These are phyloP conservation scores for Fusarium subglutinans DNA, from an alignment of 2,329 filamentous ascomycete genomes.

Conservation along the genomic window DNA sequence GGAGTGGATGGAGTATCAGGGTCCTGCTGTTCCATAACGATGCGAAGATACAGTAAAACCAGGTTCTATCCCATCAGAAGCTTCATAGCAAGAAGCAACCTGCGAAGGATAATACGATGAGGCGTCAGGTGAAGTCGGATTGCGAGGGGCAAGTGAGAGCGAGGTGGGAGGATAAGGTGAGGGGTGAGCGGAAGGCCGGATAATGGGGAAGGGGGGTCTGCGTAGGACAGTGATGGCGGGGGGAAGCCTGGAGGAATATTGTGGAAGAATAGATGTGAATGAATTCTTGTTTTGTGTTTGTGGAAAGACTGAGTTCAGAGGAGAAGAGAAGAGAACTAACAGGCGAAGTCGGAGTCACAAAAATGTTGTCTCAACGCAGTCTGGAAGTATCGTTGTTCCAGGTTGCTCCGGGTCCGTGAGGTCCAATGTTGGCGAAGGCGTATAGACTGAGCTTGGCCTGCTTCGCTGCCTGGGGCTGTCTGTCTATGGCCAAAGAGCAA, in stretches of 20 bases:
- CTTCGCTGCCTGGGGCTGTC: slow-evolving; percentile 21
- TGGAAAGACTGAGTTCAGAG: slow-evolving; percentile 2
- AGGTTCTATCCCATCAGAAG: slow-evolving; percentile 41
- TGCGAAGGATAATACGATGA: slow-evolving; percentile 34
- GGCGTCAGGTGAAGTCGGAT: slow-evolving; percentile 36
- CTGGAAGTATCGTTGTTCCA: slow-evolving; percentile 30
- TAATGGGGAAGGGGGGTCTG: slow-evolving; percentile 39
- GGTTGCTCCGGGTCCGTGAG: slow-evolving; percentile 25
- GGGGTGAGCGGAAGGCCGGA: slow-evolving; percentile 42
- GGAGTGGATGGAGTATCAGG: slow-evolving; percentile 42
- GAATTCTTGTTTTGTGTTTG: slow-evolving; percentile 8
- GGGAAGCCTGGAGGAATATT: slow-evolving; percentile 13
- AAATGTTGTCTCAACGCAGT: slow-evolving; percentile 18
- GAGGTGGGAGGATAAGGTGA: slow-evolving; percentile 33
- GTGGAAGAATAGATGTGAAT: slow-evolving; percentile 5
- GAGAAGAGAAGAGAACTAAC: slow-evolving; percentile 30
- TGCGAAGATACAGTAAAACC: slow-evolving; percentile 46
- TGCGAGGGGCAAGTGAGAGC: slow-evolving; percentile 37
- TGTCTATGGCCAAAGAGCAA: slow-evolving; percentile 9
- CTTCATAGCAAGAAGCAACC: slow-evolving; percentile 35
- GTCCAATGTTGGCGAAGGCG: slow-evolving; percentile 17
- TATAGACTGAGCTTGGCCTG: slow-evolving; percentile 26
- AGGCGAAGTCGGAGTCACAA: slow-evolving; percentile 4
- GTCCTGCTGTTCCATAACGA: slow-evolving; percentile 64
- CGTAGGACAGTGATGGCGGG: slow-evolving; percentile 31